Percentiles rank a stretch among this genome's conserved stretches.
These are phyloP conservation scores for Antrodiella citrinella DNA, from an alignment of 768 basidiomycete species.

Conservation along the genomic window DNA sequence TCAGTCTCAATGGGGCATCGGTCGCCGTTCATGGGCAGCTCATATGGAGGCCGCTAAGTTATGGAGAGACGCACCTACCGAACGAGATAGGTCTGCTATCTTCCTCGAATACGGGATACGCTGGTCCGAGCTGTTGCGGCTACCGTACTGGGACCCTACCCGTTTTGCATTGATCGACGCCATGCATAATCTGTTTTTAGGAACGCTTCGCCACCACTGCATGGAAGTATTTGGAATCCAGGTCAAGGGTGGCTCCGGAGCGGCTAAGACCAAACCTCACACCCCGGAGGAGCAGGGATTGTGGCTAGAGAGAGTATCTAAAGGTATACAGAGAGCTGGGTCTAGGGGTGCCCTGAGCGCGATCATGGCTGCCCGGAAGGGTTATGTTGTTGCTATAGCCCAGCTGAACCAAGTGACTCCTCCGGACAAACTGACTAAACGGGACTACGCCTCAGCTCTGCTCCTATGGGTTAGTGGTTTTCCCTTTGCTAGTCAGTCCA, in stretches of 20 bases:
- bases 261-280: slow-evolving; percentile 5
- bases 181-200: slow-evolving; percentile 20
- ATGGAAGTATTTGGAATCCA: slow-evolving; percentile 9
- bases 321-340: neutral
- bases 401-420: slow-evolving; percentile 1
- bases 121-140: slow-evolving; percentile 15
- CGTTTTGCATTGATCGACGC: slow-evolving; percentile 14
- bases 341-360: neutral
- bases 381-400: slow-evolving; percentile 1
- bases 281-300: slow-evolving; percentile 1
- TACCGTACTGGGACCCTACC: slow-evolving; percentile 21
- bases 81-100: slow-evolving; percentile 1
- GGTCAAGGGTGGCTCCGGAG: slow-evolving; percentile 5
- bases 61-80: slow-evolving; percentile 9
- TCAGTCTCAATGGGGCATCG: slow-evolving; percentile 16
- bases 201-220: slow-evolving; percentile 13
- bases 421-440: neutral
- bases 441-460: neutral
- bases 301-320: neutral
- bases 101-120: slow-evolving; percentile 12
- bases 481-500: no score
- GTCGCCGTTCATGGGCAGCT: slow-evolving; percentile 5
- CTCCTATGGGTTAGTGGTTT: neutral
- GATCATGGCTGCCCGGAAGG: neutral
- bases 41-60: slow-evolving; percentile 3